These are phyloP conservation scores for Diaporthe batatas DNA, from an alignment of 2,329 filamentous ascomycete species.

Conservation along the genomic window DNA sequence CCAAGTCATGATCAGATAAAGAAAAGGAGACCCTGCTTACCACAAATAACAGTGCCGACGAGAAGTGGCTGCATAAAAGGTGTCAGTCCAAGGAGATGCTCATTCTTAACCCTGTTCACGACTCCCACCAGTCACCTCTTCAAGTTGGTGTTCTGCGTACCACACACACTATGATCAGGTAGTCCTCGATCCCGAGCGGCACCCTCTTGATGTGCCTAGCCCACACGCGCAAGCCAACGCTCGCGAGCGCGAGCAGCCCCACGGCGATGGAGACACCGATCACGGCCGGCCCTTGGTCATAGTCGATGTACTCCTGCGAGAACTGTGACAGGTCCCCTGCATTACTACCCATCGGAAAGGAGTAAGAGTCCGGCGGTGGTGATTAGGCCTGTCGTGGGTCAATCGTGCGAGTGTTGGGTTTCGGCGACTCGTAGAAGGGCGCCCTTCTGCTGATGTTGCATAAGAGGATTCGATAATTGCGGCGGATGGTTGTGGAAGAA, in stretches of 20 bases:
- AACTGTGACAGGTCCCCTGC: slow-evolving; percentile 27
- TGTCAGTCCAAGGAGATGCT: not conserved
- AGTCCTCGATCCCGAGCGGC: slow-evolving; percentile 27
- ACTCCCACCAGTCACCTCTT: not conserved
- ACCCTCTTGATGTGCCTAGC: slow-evolving; percentile 32
- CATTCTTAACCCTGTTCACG: not conserved
- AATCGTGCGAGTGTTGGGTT: not conserved
- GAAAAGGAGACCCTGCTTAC: not conserved
- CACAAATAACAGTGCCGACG: slow-evolving; percentile 20
- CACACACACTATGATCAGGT: slow-evolving; percentile 29
- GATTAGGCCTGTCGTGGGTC: not conserved
- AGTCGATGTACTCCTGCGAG: slow-evolving; percentile 32
- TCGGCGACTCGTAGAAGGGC: not conserved
- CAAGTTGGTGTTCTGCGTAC: slow-evolving; percentile 12
- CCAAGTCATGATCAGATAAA: not conserved
- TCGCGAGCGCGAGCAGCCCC: slow-evolving; percentile 23
- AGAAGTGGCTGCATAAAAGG: slow-evolving; percentile 3
- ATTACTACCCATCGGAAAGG: slow-evolving; percentile 20
- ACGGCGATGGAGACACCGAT: slow-evolving; percentile 29
- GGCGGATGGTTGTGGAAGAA: not conserved
- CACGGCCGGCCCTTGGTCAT: slow-evolving; percentile 7
- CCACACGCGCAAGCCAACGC: slow-evolving; percentile 15
- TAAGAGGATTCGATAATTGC: not conserved
- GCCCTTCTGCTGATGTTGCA: not conserved
- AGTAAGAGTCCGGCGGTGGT: not conserved